Conservation (phyloP, 2,329 filamentous ascomycete species). For the Botrytis sinoallii region DNA sequence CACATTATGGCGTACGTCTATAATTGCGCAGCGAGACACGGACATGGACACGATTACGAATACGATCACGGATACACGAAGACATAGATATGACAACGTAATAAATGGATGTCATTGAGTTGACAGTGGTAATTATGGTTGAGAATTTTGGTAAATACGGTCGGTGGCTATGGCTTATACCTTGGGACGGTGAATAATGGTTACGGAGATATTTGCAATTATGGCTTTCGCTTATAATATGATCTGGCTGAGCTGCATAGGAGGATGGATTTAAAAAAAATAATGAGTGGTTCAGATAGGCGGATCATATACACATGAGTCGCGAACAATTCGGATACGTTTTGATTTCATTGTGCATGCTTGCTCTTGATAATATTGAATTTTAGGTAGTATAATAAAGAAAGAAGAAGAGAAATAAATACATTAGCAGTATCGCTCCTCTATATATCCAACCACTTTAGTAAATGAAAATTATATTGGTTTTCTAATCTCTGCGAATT, state of each 20-base stretch:
- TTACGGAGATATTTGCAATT: neutral
- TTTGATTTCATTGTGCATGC: neutral
- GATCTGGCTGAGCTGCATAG: neutral
- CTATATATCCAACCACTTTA: too few species aligned
- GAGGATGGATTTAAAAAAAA: neutral
- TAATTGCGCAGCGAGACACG: neutral
- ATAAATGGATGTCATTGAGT: neutral
- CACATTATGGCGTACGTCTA: neutral
- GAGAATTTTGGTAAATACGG: neutral
- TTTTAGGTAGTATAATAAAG: neutral
- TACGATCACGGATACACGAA: conserved; percentile 1
- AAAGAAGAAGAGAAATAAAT: neutral
- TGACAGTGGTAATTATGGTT: neutral
- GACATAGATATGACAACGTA: neutral
- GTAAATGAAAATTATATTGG: too few species aligned
- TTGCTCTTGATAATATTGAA: neutral
- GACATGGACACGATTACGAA: neutral
- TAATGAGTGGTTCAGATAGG: neutral
- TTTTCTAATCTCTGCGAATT: too few species aligned
- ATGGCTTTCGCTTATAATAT: neutral
- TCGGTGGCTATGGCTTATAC: neutral
- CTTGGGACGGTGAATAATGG: neutral
- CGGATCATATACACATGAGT: neutral
- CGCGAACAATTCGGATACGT: neutral
- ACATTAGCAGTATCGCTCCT: neutral